Percentiles rank a stretch among this genome's conserved stretches.
These are phyloP conservation scores for Graphiopsis chlorocephala DNA, from an alignment of 2,329 filamentous ascomycete species.

Conservation along the genomic window DNA sequence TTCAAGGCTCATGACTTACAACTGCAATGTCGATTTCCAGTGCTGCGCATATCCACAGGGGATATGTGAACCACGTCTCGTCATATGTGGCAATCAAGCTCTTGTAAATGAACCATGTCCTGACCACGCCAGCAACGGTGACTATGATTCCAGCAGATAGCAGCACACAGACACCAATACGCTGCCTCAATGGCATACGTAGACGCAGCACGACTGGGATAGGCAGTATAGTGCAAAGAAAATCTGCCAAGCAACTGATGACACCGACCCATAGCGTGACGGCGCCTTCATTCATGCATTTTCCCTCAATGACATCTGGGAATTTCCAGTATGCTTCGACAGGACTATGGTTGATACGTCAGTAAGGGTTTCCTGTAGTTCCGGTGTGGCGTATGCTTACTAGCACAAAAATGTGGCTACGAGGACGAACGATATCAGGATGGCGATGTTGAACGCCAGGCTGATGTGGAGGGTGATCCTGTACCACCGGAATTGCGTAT, in stretches of 20 bases:
- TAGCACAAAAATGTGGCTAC: slow-evolving; percentile 41
- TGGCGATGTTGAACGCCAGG: slow-evolving; percentile 37
- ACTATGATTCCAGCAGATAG: slow-evolving; percentile 44
- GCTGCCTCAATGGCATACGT: slow-evolving; percentile 42
- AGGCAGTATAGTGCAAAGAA: slow-evolving; percentile 43
- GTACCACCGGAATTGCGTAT: slow-evolving; percentile 41
- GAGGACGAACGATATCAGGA: slow-evolving; percentile 39
- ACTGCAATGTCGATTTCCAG: slow-evolving; percentile 49
- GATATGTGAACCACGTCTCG: slow-evolving; percentile 46
- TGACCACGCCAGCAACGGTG: slow-evolving; percentile 41
- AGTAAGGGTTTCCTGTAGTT: not conserved
- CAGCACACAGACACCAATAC: slow-evolving; percentile 39
- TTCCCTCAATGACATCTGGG: slow-evolving; percentile 29
- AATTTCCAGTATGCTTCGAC: slow-evolving; percentile 43
- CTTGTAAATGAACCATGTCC: slow-evolving; percentile 46
- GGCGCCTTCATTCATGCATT: slow-evolving; percentile 43
- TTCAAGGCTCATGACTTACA: slow-evolving; percentile 30
- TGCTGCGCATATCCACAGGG: slow-evolving; percentile 46
- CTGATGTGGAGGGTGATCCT: slow-evolving; percentile 39
- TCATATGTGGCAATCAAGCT: slow-evolving; percentile 43
- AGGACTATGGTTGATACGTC: slow-evolving; percentile 29
- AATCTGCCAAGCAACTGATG: slow-evolving; percentile 43
- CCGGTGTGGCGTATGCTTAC: slow-evolving; percentile 23
- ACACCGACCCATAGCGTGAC: slow-evolving; percentile 40
- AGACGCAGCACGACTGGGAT: slow-evolving; percentile 44